These are phyloP conservation scores for Plasmopara halstedii DNA, from an alignment of 352 stramenopile genomes.

Conservation along the genomic window DNA sequence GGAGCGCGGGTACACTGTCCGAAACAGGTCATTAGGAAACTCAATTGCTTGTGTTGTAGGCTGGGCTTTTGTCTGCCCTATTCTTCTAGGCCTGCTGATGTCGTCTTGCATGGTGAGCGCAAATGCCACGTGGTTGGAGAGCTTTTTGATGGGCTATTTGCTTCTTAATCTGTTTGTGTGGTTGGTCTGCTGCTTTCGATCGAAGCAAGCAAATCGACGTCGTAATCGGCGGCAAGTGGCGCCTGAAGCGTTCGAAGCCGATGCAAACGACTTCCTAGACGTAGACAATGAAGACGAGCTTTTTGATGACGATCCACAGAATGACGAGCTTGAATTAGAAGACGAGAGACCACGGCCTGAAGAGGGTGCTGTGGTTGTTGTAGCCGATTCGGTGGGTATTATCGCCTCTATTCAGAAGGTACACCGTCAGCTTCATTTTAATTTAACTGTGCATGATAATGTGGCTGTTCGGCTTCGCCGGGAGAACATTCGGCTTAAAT, in stretches of 20 bases:
- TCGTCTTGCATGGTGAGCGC: slow-evolving; percentile 38
- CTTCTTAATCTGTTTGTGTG: slow-evolving; percentile 63
- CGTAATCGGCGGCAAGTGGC: slow-evolving; percentile 28
- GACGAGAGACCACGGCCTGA: slow-evolving; percentile 14
- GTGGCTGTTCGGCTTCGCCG: slow-evolving; percentile 46
- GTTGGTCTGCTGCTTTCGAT: slow-evolving; percentile 67
- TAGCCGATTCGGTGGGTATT: slow-evolving; percentile 27
- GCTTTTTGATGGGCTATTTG: slow-evolving; percentile 74
- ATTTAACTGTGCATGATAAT: slow-evolving; percentile 62
- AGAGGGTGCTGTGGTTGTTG: slow-evolving; percentile 6
- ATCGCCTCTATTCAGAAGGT: slow-evolving; percentile 46
- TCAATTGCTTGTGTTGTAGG: slow-evolving; percentile 47
- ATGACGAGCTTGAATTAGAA: slow-evolving; percentile 27
- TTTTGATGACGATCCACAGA: slow-evolving; percentile 30
- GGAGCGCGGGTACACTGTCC: slow-evolving; percentile 61
- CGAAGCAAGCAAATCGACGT: slow-evolving; percentile 37
- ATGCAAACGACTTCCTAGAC: slow-evolving; percentile 29
- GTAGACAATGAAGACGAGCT: slow-evolving; percentile 30
- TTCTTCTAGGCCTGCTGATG: slow-evolving; percentile 62
- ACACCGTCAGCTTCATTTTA: slow-evolving; percentile 68
- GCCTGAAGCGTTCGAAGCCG: slow-evolving; percentile 25
- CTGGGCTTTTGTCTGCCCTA: slow-evolving; percentile 62
- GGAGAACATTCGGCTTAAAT: slow-evolving; percentile 55
- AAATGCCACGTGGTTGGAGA: slow-evolving; percentile 44
- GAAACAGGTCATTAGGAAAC: slow-evolving; percentile 49